Base-by-base conservation (phyloP, 257 asterid species). In the Solanum arcanum region DNA sequence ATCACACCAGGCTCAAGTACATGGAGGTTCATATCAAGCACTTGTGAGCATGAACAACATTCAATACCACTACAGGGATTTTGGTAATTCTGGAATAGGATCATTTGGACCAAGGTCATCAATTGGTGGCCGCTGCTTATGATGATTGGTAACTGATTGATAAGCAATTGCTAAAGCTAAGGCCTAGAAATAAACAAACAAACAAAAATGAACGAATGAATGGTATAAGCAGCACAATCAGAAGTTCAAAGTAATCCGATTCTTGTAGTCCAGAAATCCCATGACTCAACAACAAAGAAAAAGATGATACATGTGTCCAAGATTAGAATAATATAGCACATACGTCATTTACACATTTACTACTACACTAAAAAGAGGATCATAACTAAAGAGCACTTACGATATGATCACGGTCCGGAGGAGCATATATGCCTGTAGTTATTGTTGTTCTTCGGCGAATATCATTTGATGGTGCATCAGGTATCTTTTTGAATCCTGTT, bases 381-480 rank as follows among this genome's bases (percentile, higher is more conserved):
- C 18, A 88, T 29, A 59, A 41, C 6, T 42, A 6, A 42, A 44
- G 21, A 20, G 64, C 33, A 47, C 96, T 92, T 92, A 96, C 99
- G 13, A 96, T 87, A 92, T 97, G 99, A 88, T 97, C 99, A 29
- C 89, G 94, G 85, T 92, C 98, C 0, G 98, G 98, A 44, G 96
- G 98, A 86, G 98, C 96, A 86, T 95, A 95, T 46, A 97, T 92
- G 21, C 99, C 99, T 0, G 98, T 93, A 16, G 96, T 92, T 90
- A 97, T 83, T 2, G 99, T 89, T 49, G 95, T 91, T 90, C 92
- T 94, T 88, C 99, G 85, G 47, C 94, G 94, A 21, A 95, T 94
- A 76, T 80, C 90, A 11, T 86, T 88, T 20, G 96, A 68, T 12
- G 94, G 95, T 88, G 95, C 90, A 87, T 94, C 90, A 2, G 94